phyloP scores from a whole-genome alignment of 805 yeast genomes.

The Priceomyces castillae region DNA sequence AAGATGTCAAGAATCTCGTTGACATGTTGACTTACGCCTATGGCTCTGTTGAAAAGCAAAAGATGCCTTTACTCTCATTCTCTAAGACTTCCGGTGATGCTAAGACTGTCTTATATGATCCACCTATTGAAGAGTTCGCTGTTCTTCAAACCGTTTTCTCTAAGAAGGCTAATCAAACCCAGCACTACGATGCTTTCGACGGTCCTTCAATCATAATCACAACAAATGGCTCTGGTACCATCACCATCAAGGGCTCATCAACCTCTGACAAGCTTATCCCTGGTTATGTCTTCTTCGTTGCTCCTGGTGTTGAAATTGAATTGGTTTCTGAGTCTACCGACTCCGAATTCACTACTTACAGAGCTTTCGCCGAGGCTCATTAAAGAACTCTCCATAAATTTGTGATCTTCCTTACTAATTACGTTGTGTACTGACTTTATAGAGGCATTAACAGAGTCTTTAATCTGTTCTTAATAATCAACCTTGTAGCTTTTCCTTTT shows the following conservation, averaged over 20 bases:
- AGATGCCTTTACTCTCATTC: conserved; percentile 67
- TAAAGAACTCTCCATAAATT: conserved; percentile 6
- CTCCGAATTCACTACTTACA: conserved; percentile 67
- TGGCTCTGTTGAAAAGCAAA: conserved; percentile 89
- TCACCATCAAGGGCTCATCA: conserved; percentile 41
- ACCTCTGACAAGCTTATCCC: conserved; percentile 43
- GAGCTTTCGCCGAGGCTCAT: conserved; percentile 88
- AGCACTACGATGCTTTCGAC: conserved; percentile 52
- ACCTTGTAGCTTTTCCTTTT: not conserved
- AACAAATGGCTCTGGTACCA: conserved; percentile 74
- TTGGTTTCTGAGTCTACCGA: conserved; percentile 49
- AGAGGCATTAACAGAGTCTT: too few species aligned
- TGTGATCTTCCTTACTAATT: too few species aligned
- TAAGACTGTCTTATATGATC: conserved; percentile 70
- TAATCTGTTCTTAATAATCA: too few species aligned
- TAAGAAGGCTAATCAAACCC: conserved; percentile 38
- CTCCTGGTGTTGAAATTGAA: conserved; percentile 68
- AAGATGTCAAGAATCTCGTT: conserved; percentile 88
- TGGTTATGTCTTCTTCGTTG: conserved; percentile 83
- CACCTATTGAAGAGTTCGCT: conserved; percentile 95
- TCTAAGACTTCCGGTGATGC: conserved; percentile 66
- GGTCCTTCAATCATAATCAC: conserved; percentile 90
- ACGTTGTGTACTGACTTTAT: too few species aligned
- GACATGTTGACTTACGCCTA: conserved; percentile 86
- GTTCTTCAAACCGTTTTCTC: conserved; percentile 80